Base-by-base conservation (phyloP, 768 basidiomycete genomes). In the Auricularia sp. region DNA sequence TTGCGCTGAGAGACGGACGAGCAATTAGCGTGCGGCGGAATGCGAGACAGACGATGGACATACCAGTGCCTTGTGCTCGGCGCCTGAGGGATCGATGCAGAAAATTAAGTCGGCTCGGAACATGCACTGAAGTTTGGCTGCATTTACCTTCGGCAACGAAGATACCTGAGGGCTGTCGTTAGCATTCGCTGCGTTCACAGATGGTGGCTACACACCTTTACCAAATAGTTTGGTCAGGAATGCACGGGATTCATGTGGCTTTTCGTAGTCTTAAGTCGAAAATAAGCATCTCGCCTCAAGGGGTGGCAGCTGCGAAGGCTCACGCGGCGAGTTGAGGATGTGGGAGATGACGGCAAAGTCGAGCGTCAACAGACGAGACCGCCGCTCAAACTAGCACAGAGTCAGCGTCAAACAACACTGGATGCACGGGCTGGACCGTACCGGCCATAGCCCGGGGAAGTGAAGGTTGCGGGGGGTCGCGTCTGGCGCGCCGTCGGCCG, bases 141-240 rank as follows among this genome's bases (percentile, higher is more conserved):
- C 39, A 42, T 42, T 29, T 78, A 1, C 91, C 90, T 71, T 92
- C 91, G 2, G 89, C 86, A 18, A 88, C 84, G 33, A 92, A 82
- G 85, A 92, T 85, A 2, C 90, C 68, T 67, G 16, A 24, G 13
- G 34, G 21, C 33, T 11, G 39, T 24, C 7, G 36, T 51, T 4
- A 66, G 39, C 45, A 51, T 13, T 45, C 10, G 14, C 33, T 45
- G 37, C 61, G 11, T 18, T 44, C n/a, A 45, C 18, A 18, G 18
- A 64, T 64, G 13, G 72, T 34, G 33, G 16, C 61, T 29, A 24
- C 58, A 16, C 68, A 34, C 77, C 94, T 64, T 85, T 85, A 0
- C 94, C 94, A 65, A 97, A 89, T 65, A 94, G 81, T 64, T 82
- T 80, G 16, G 85, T 83, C 42, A 97, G 90, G 54, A 90, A 75